These are phyloP conservation scores for Malbranchea zuffiana DNA, from an alignment of 2,329 filamentous ascomycete genomes.

Conservation along the genomic window DNA sequence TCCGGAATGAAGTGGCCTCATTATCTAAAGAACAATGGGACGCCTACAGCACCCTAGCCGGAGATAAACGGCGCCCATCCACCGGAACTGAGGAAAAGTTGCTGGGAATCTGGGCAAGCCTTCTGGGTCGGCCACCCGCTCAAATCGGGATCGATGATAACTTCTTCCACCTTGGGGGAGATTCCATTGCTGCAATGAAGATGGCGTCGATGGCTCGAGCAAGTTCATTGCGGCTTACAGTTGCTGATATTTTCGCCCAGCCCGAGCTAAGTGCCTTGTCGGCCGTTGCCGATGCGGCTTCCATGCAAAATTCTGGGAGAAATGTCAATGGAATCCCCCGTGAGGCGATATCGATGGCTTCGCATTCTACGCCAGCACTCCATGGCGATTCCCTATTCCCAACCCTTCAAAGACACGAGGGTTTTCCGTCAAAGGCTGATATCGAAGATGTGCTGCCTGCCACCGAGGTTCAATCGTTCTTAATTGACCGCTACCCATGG, in stretches of 20 bases:
- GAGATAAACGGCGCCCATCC: not conserved
- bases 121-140: not conserved
- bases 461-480: not conserved
- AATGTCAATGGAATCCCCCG: too few relatives aligned
- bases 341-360: too few relatives aligned
- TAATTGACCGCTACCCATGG: not conserved
- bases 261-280: not conserved
- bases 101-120: slow-evolving; percentile 6
- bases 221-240: not conserved
- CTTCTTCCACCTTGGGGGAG: slow-evolving; percentile 21
- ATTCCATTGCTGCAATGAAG: slow-evolving; percentile 31
- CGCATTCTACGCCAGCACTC: too few relatives aligned
- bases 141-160: not conserved
- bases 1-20: slow-evolving; percentile 16
- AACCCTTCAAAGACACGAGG: too few relatives aligned
- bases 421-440: too few relatives aligned
- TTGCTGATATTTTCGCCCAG: slow-evolving; percentile 8
- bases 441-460: not conserved
- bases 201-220: slow-evolving; percentile 2
- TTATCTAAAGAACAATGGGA: not conserved
- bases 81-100: slow-evolving; percentile 2
- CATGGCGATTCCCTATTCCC: too few relatives aligned
- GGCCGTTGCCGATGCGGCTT: too few relatives aligned
- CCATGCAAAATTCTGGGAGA: too few relatives aligned
- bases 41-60: too few relatives aligned